Conservation (phyloP, 139 green algal genomes). For the Chlorella sp. region DNA sequence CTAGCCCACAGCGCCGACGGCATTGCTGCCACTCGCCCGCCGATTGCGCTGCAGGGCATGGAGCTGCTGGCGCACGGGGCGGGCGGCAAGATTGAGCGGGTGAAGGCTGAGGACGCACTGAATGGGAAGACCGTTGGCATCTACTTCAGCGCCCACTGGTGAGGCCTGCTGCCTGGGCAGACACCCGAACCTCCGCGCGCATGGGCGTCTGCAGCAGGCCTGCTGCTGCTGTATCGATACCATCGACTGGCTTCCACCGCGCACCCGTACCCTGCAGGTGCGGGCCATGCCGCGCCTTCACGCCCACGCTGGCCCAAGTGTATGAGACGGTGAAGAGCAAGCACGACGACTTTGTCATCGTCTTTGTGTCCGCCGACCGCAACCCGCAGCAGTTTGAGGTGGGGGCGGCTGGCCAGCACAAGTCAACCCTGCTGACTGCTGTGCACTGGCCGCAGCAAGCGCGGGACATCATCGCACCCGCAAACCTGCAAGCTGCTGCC, state of each 20-base stretch:
- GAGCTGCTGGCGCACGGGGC: slow-evolving; percentile 1
- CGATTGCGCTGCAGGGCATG: background rate
- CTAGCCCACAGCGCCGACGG: too few relatives aligned
- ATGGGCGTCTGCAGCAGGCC: too few relatives aligned
- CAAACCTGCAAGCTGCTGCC: too few relatives aligned
- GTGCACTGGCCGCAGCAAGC: background rate
- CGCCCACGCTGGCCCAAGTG: slow-evolving; percentile 15
- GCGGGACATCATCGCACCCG: too few relatives aligned
- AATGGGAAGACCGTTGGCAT: slow-evolving; percentile 28
- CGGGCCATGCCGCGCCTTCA: slow-evolving; percentile 35
- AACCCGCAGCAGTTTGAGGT: slow-evolving; percentile 3
- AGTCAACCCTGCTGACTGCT: too few relatives aligned
- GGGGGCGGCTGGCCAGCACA: background rate
- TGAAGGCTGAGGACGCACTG: background rate
- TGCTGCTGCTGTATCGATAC: too few relatives aligned
- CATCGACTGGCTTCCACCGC: too few relatives aligned
- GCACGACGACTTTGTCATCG: slow-evolving; percentile 23
- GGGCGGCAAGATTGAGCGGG: background rate
- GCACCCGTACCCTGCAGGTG: slow-evolving; percentile 26
- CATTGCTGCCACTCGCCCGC: too few relatives aligned
- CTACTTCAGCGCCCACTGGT: slow-evolving; percentile 41
- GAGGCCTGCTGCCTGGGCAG: background rate
- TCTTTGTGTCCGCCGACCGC: slow-evolving; percentile 34
- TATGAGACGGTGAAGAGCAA: background rate
- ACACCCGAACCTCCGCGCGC: too few relatives aligned